Percentiles rank a stretch among this genome's conserved stretches.
Evolutionary conservation across 2,329 filamentous ascomycete species (phyloP).

Genomic region (Exophiala bonariae): DNA sequence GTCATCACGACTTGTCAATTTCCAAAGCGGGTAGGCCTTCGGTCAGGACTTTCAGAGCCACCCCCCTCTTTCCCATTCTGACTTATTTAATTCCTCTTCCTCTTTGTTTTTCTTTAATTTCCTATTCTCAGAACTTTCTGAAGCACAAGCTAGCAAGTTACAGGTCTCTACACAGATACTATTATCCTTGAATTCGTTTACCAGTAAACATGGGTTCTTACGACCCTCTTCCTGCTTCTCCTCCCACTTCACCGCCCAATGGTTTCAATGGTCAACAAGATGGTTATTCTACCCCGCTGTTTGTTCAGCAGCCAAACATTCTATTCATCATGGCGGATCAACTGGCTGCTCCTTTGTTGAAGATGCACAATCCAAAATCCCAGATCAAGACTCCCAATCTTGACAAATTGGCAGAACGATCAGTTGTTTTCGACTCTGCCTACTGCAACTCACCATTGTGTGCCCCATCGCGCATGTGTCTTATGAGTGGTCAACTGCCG

Average conservation of each 20-base stretch:
- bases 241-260: conserved; percentile 30
- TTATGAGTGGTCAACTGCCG: conserved; percentile 88
- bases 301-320: conserved; percentile 64
- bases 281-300: conserved; percentile 28
- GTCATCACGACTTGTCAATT: no score
- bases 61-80: no score
- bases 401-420: conserved; percentile 74
- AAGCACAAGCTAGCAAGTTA: no score
- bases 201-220: conserved; percentile 23
- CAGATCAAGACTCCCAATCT: conserved; percentile 92
- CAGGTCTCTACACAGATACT: not conserved
- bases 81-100: no score
- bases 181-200: no score
- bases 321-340: conserved; percentile 97
- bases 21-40: no score
- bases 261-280: conserved; percentile 23
- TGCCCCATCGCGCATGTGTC: conserved; percentile 87
- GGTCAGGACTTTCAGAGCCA: no score
- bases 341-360: conserved; percentile 83
- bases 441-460: conserved; percentile 94
- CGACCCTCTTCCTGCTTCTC: conserved; percentile 21
- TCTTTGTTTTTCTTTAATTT: no score
- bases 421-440: conserved; percentile 88
- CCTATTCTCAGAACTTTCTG: no score
- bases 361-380: conserved; percentile 85